Percentiles rank a stretch among this genome's conserved stretches.
phyloP scores from a whole-genome alignment of 768 basidiomycete genomes.

The Asterophora parasitica region DNA sequence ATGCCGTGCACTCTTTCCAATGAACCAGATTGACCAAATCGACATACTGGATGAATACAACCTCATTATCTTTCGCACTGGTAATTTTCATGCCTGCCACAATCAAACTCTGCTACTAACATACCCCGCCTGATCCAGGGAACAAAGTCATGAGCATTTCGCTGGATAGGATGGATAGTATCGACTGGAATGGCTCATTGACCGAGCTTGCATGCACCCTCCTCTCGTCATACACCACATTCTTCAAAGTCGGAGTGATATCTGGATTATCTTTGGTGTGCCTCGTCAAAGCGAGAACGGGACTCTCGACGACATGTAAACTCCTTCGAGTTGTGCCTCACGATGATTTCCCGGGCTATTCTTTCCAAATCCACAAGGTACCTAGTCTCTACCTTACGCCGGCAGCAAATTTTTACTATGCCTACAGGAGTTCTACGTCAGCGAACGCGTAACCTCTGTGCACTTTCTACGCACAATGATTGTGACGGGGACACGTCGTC shows the following conservation, averaged over 20 bases:
- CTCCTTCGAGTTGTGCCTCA: conserved; percentile 7
- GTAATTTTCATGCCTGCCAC: conserved; percentile 24
- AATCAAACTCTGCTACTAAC: neutral
- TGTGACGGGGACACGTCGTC: conserved; percentile 15
- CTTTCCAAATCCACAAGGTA: conserved; percentile 10
- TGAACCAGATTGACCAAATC: conserved; percentile 54
- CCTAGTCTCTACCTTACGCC: too few species aligned
- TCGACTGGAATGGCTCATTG: too few species aligned
- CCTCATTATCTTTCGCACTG: conserved; percentile 70
- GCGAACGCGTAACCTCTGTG: conserved; percentile 69
- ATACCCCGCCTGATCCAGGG: neutral
- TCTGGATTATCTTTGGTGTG: conserved; percentile 47
- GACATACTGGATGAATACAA: conserved; percentile 74
- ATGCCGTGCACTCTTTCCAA: conserved; percentile 3
- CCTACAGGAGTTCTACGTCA: conserved; percentile 73
- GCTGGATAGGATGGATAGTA: too few species aligned
- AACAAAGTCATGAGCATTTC: conserved; percentile 9
- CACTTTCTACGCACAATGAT: conserved; percentile 57
- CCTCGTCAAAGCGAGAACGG: conserved; percentile 47
- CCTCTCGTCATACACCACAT: conserved; percentile 29
- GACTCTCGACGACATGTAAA: conserved; percentile 30
- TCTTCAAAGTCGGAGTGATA: conserved; percentile 9
- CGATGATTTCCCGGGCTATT: neutral
- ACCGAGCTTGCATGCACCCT: conserved; percentile 5
- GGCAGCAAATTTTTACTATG: too few species aligned